A percentile compares a stretch with the other conserved stretches of the same genome.
Conservation (phyloP, 495 filamentous ascomycete genomes). For the Lasiosphaeria miniovina region DNA sequence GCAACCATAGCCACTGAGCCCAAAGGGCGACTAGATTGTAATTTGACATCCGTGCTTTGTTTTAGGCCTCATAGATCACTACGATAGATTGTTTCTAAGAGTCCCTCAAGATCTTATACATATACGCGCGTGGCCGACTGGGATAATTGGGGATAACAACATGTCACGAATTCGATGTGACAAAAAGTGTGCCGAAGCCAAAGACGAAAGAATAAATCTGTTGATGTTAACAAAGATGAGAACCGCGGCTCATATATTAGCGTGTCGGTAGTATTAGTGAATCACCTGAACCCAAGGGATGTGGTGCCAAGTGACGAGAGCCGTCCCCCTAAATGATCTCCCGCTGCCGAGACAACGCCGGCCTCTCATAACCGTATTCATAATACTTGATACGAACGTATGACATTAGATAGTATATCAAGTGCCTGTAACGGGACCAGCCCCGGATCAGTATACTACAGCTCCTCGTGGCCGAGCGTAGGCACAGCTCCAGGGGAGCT, state of each 20-base stretch:
- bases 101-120: too few species aligned
- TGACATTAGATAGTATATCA: neutral
- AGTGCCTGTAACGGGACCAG: slow-evolving; percentile 4
- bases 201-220: neutral
- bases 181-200: neutral
- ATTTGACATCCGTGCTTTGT: slow-evolving; percentile 98
- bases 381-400: neutral
- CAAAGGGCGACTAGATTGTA: slow-evolving; percentile 68
- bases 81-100: too few species aligned
- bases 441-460: slow-evolving; percentile 26
- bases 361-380: slow-evolving; percentile 2
- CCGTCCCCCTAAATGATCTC: neutral
- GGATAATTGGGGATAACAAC: neutral
- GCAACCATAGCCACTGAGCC: slow-evolving; percentile 79
- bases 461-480: slow-evolving; percentile 37
- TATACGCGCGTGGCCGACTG: neutral
- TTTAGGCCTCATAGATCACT: too few species aligned
- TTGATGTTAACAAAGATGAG: neutral
- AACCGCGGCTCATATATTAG: neutral
- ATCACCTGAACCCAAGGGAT: neutral
- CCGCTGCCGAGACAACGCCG: slow-evolving; percentile 2
- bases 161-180: neutral
- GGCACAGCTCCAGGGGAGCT: slow-evolving; percentile 11
- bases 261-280: neutral
- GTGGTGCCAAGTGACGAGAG: slow-evolving; percentile 3